phyloP scores from a whole-genome alignment of 495 filamentous ascomycete genomes.

The Aspergillus avenaceus region DNA sequence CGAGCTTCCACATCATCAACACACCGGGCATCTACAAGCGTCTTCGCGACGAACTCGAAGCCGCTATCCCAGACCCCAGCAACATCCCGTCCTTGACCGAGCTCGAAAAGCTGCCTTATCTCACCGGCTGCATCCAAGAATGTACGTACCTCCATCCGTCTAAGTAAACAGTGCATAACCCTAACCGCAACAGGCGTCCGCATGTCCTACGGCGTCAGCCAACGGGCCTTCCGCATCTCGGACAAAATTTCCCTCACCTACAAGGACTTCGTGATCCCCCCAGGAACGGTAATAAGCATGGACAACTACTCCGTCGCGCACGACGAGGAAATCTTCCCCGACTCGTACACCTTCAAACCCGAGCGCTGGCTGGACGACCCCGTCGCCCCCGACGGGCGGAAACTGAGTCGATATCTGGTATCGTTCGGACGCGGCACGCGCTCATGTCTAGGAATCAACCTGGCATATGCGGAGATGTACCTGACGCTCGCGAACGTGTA shows the following conservation, averaged over 20 bases:
- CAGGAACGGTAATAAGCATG: conserved; percentile 32
- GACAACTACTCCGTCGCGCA: conserved; percentile 24
- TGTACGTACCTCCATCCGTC: background rate
- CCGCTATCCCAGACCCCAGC: conserved; percentile 15
- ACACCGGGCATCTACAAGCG: conserved; percentile 17
- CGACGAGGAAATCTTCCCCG: conserved; percentile 28
- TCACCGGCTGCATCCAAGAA: conserved; percentile 42
- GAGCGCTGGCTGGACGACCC: conserved; percentile 39
- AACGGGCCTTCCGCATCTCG: conserved; percentile 20
- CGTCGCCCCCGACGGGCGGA: conserved; percentile 14
- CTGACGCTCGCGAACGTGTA: conserved; percentile 41
- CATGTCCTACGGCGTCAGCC: conserved; percentile 25
- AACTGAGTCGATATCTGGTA: conserved; percentile 17
- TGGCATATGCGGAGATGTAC: conserved; percentile 46
- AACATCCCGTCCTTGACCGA: conserved; percentile 12
- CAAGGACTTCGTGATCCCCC: conserved; percentile 23
- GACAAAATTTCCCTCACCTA: conserved; percentile 5
- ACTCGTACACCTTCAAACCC: conserved; percentile 34
- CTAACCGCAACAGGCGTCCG: conserved; percentile 20
- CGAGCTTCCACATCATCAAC: conserved; percentile 22
- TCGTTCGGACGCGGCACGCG: conserved; percentile 29
- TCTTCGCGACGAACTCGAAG: conserved; percentile 21
- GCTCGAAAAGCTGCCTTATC: conserved; percentile 33
- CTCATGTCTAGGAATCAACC: conserved; percentile 33
- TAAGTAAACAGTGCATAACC: background rate